Evolutionary conservation across 148 eudicot species (phyloP).

Genomic region (Agrostemma githago): DNA sequence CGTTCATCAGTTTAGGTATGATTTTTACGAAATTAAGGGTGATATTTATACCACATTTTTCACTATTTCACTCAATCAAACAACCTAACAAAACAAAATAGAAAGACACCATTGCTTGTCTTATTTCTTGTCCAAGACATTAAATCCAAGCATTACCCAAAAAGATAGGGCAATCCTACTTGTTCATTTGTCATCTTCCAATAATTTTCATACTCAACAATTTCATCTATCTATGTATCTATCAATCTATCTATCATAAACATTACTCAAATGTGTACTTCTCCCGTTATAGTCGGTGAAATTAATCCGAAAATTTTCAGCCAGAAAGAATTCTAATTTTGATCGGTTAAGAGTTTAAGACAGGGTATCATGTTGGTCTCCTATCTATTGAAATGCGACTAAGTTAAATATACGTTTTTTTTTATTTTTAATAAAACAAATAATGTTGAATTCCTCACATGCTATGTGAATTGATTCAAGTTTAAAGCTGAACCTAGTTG

Average conservation of each 20-base stretch:
- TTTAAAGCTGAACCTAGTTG: slow-evolving; percentile 7
- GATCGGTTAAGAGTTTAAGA: no score
- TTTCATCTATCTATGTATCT: neutral
- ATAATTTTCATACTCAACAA: neutral
- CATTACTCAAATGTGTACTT: slow-evolving; percentile 2
- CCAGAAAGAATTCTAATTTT: neutral
- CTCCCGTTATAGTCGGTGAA: neutral
- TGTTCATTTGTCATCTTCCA: slow-evolving; percentile 11
- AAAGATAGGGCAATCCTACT: slow-evolving; percentile 13
- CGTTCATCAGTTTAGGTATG: no score
- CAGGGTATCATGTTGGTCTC: no score
- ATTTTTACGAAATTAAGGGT: neutral
- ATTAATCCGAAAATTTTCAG: neutral
- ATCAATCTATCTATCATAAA: neutral
- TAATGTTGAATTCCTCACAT: slow-evolving; percentile 7
- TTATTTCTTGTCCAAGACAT: slow-evolving; percentile 21
- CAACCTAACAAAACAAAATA: neutral
- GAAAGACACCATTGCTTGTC: slow-evolving; percentile 18
- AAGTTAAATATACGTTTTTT: neutral
- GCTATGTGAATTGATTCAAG: slow-evolving; percentile 6
- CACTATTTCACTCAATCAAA: neutral
- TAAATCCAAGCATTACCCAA: slow-evolving; percentile 7
- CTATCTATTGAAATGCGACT: no score
- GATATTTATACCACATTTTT: slow-evolving; percentile 8
- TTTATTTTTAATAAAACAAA: no score